Evolutionary conservation across 2,329 filamentous ascomycete species (phyloP).

Genomic region (Orbilia oligospora): DNA sequence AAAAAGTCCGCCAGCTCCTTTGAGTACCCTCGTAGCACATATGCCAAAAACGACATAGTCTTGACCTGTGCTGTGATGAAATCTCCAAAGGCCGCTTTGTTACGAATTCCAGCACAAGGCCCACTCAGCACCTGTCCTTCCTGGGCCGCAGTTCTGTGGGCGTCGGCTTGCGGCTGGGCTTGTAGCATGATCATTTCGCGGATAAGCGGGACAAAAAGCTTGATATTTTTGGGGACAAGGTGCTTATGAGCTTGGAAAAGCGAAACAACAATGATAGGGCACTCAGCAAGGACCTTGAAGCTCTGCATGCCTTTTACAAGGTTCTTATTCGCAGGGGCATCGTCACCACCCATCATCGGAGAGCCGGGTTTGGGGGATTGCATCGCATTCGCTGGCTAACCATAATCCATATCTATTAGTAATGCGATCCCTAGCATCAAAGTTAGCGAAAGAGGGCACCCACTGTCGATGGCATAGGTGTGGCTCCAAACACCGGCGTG

Average conservation of each 20-base stretch:
- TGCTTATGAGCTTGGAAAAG: slow-evolving; percentile 93
- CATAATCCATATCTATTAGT: slow-evolving; percentile 18
- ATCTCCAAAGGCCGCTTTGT: slow-evolving; percentile 93
- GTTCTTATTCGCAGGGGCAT: slow-evolving; percentile 81
- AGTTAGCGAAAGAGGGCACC: background rate
- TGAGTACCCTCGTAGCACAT: slow-evolving; percentile 88
- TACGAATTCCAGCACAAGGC: slow-evolving; percentile 92
- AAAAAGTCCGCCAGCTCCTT: slow-evolving; percentile 90
- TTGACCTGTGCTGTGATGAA: slow-evolving; percentile 97
- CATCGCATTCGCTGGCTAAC: slow-evolving; percentile 70
- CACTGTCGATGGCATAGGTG: slow-evolving; percentile 71
- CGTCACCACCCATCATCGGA: slow-evolving; percentile 85
- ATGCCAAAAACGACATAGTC: slow-evolving; percentile 98
- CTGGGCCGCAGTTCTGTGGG: slow-evolving; percentile 85
- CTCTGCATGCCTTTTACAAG: slow-evolving; percentile 96
- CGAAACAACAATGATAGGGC: slow-evolving; percentile 97
- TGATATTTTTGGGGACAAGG: slow-evolving; percentile 86
- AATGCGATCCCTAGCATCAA: background rate
- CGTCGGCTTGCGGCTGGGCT: slow-evolving; percentile 92
- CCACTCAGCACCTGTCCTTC: slow-evolving; percentile 89
- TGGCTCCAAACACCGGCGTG: slow-evolving; percentile 78
- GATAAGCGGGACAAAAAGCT: slow-evolving; percentile 91
- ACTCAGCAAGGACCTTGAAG: slow-evolving; percentile 98
- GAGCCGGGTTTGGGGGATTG: slow-evolving; percentile 92
- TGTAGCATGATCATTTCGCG: slow-evolving; percentile 90